These are phyloP conservation scores for Ustilago trichophora DNA, from an alignment of 1,284 basidiomycete genomes.

Conservation along the genomic window DNA sequence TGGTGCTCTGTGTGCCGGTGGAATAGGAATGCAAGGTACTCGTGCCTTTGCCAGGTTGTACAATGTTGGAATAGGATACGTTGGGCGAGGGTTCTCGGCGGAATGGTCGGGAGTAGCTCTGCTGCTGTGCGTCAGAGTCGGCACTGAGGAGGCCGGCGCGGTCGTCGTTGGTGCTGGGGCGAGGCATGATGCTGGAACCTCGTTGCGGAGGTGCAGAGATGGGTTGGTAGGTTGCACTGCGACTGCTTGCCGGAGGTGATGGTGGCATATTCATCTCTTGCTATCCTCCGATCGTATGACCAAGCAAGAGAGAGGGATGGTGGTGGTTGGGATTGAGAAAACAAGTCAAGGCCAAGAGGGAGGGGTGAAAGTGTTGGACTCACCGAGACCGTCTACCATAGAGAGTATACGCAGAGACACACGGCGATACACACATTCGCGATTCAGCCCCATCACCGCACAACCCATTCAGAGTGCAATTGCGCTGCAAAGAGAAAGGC, in stretches of 20 bases:
- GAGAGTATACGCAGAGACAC: too few relatives aligned
- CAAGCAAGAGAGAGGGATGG: too few relatives aligned
- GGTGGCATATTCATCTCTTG: background rate
- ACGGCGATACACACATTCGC: too few relatives aligned
- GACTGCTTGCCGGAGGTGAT: background rate
- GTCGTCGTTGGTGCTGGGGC: background rate
- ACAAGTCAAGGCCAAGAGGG: background rate
- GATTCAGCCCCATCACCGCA: too few relatives aligned
- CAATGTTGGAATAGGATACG: constrained; percentile 20
- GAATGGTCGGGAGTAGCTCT: constrained; percentile 19
- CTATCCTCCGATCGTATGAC: too few relatives aligned
- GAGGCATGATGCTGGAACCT: constrained; percentile 6
- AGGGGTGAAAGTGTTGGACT: background rate
- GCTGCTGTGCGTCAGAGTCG: background rate
- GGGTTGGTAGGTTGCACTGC: constrained; percentile 1
- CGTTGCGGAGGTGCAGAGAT: background rate
- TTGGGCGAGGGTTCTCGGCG: constrained; percentile 12
- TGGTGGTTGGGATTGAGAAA: too few relatives aligned
- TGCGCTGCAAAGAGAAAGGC: too few relatives aligned
- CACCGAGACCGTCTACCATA: background rate
- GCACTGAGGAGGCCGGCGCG: constrained; percentile 2
- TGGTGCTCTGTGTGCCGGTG: constrained; percentile 15
- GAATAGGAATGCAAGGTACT: constrained; percentile 17
- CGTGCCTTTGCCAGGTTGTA: constrained; percentile 19
- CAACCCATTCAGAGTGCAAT: too few relatives aligned